phyloP scores from a whole-genome alignment of 139 green algal genomes.

The Spirogloea muscicola region DNA sequence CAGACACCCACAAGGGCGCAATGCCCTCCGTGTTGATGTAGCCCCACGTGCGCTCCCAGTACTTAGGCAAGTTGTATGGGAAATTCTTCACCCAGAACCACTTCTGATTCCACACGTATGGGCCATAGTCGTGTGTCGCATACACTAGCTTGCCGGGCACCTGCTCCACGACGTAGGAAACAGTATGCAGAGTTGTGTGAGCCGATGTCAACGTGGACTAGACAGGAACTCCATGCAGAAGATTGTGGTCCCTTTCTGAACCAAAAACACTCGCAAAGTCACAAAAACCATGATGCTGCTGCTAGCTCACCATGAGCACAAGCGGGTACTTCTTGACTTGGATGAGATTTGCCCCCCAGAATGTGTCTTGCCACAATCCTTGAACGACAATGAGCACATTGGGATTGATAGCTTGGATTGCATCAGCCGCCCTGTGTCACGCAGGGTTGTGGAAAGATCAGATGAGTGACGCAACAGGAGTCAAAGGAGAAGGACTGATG shows the following conservation, averaged over 20 bases:
- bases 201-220: too few species aligned
- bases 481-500: too few species aligned
- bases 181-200: too few species aligned
- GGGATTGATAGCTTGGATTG: slow-evolving; percentile 27
- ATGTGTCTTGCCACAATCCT: slow-evolving; percentile 21
- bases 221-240: too few species aligned
- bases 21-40: neutral
- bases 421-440: neutral
- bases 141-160: slow-evolving; percentile 17
- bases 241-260: too few species aligned
- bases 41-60: slow-evolving; percentile 12
- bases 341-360: slow-evolving; percentile 17
- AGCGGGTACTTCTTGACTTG: slow-evolving; percentile 12
- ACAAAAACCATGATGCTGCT: too few species aligned
- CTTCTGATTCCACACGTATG: slow-evolving; percentile 21
- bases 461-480: too few species aligned
- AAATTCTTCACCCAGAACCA: slow-evolving; percentile 8
- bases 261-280: too few species aligned
- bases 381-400: slow-evolving; percentile 29
- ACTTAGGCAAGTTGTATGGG: slow-evolving; percentile 3
- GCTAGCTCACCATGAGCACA: too few species aligned
- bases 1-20: slow-evolving; percentile 23
- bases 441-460: too few species aligned
- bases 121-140: slow-evolving; percentile 29
- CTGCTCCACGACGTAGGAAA: too few species aligned